A percentile compares a stretch with the other conserved stretches of the same genome.
Evolutionary conservation across 2,329 filamentous ascomycete species (phyloP).

Genomic region (Lachnum nothofagi): DNA sequence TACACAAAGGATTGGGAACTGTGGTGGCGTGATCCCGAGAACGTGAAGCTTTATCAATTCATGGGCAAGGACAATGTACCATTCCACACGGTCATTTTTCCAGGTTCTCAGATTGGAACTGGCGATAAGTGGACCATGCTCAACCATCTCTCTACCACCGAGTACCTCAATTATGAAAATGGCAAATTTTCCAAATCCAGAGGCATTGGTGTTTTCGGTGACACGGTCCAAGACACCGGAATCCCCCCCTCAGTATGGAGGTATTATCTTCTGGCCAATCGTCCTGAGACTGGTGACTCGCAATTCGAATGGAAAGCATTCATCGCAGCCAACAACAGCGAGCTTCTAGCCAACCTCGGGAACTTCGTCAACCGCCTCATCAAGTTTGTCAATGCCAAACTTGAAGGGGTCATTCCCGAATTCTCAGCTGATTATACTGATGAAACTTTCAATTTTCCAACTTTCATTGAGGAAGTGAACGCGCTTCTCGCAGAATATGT

Average conservation of each 20-base stretch:
- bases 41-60: conserved; percentile 89
- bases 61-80: conserved; percentile 82
- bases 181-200: conserved; percentile 92
- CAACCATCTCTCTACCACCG: conserved; percentile 81
- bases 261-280: conserved; percentile 80
- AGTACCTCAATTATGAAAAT: conserved; percentile 82
- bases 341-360: conserved; percentile 68
- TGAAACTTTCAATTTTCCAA: conserved; percentile 46
- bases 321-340: conserved; percentile 80
- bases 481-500: conserved; percentile 62
- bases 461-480: conserved; percentile 53
- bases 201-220: conserved; percentile 85
- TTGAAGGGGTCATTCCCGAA: conserved; percentile 61
- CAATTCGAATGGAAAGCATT: conserved; percentile 88
- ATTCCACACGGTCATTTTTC: conserved; percentile 90
- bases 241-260: conserved; percentile 85
- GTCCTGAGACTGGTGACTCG: conserved; percentile 79
- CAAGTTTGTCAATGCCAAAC: conserved; percentile 73
- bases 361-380: conserved; percentile 71
- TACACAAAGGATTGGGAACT: conserved; percentile 87
- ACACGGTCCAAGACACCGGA: conserved; percentile 80
- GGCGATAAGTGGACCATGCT: conserved; percentile 84
- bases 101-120: conserved; percentile 78
- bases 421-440: conserved; percentile 50
- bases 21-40: conserved; percentile 88